Evolutionary conservation across 306 rosid genomes (phyloP).

Genomic region (Trichosanthes cucumerina): DNA sequence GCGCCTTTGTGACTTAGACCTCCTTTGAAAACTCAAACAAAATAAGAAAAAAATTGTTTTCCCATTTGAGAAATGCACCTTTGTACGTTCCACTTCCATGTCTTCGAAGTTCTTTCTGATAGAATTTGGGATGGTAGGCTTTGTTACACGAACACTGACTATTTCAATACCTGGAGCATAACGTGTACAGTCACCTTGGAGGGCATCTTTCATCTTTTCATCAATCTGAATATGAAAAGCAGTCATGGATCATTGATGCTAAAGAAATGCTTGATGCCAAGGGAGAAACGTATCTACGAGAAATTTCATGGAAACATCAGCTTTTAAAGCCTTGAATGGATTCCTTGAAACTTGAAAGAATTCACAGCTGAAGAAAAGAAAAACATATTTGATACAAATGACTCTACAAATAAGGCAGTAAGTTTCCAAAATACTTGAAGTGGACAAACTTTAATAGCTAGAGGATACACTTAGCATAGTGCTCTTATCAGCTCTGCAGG

Average conservation of each 20-base stretch:
- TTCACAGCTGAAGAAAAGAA: not conserved
- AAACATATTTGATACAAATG: not conserved
- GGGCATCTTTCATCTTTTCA: conserved; percentile 92
- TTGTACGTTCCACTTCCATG: conserved; percentile 97
- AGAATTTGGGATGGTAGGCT: conserved; percentile 73
- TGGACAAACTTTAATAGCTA: not conserved
- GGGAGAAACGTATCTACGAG: not conserved
- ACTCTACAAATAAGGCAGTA: not conserved
- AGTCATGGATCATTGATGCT: not conserved
- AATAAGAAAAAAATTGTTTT: not conserved
- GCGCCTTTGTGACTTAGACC: not conserved
- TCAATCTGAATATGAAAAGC: conserved; percentile 50
- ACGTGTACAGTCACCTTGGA: conserved; percentile 81
- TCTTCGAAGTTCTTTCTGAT: conserved; percentile 67
- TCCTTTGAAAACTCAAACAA: not conserved
- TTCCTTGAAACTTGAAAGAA: not conserved
- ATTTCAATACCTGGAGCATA: conserved; percentile 96
- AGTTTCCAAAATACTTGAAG: not conserved
- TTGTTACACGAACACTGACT: conserved; percentile 75
- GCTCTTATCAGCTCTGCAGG: not conserved
- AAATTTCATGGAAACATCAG: not conserved
- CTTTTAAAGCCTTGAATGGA: not conserved
- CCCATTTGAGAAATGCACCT: conserved; percentile 33
- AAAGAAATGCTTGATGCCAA: not conserved
- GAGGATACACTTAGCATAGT: not conserved